Conservation (phyloP, 768 basidiomycete genomes). For the Strobilomyces dryophilus region DNA sequence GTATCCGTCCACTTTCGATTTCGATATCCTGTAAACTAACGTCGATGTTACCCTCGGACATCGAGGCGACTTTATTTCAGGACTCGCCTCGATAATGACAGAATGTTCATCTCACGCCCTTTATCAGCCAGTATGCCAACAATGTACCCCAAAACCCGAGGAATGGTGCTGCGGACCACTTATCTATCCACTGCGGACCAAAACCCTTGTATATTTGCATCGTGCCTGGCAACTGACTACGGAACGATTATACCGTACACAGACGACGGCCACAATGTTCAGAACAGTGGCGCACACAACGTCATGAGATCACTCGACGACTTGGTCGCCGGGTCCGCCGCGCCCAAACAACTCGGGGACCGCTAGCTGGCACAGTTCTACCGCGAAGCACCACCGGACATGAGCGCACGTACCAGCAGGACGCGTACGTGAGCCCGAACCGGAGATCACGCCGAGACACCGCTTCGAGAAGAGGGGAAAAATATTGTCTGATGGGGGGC, state of each 20-base stretch:
- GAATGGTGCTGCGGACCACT: background rate
- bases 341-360: background rate
- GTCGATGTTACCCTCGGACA: background rate
- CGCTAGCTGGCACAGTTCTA: constrained; percentile 7
- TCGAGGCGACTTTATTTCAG: background rate
- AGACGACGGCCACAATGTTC: background rate
- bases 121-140: background rate
- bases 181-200: background rate
- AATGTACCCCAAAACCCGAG: background rate
- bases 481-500: background rate
- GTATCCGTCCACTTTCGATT: background rate
- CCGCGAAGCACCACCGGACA: constrained; percentile 21
- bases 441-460: constrained; percentile 5
- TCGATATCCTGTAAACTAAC: constrained; percentile 7
- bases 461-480: background rate
- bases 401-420: constrained; percentile 1
- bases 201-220: background rate
- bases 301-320: background rate
- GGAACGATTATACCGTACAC: background rate
- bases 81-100: background rate
- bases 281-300: background rate
- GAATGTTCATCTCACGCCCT: background rate
- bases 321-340: constrained; percentile 6
- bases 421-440: background rate
- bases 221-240: constrained; percentile 21